Conservation (phyloP, 306 rosid species). For the Quercus agrifolia region DNA sequence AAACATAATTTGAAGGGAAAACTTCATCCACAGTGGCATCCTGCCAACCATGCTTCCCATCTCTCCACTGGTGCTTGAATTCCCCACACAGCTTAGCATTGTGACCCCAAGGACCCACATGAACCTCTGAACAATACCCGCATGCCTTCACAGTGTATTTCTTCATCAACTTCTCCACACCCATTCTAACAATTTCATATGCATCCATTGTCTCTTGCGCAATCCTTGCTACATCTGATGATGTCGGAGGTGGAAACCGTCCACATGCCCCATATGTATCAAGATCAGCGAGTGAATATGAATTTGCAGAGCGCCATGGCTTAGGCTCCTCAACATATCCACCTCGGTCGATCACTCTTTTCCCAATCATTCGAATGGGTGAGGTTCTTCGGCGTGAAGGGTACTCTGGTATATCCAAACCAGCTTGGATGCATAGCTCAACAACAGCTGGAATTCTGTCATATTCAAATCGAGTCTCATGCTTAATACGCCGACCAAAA, state of each 20-base stretch:
- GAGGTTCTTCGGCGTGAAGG: conserved; percentile 88
- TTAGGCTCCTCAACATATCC: conserved; percentile 71
- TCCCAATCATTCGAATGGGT: conserved; percentile 77
- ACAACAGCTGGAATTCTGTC: conserved; percentile 94
- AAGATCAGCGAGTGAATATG: conserved; percentile 52
- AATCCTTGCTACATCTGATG: conserved; percentile 52
- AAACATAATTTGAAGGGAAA: conserved; percentile 83
- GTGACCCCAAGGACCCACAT: conserved; percentile 99
- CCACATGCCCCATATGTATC: conserved; percentile 67
- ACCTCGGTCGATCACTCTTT: conserved; percentile 70
- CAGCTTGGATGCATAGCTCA: conserved; percentile 96
- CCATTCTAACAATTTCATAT: conserved; percentile 60
- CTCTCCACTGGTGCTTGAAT: conserved; percentile 99
- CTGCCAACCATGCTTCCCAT: conserved; percentile 99
- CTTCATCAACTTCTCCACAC: conserved; percentile 74
- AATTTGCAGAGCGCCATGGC: conserved; percentile 43
- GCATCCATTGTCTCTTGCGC: conserved; percentile 78
- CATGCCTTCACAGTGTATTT: conserved; percentile 89
- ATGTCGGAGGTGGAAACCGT: conserved; percentile 57
- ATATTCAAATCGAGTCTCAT: conserved; percentile 74
- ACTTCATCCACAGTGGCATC: conserved; percentile 85
- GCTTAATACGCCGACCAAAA: conserved; percentile 83
- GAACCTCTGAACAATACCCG: conserved; percentile 96
- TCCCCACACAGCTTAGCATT: conserved; percentile 90
- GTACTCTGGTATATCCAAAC: conserved; percentile 87